Base-by-base conservation (phyloP, 257 asterid species). In the Fraxinus cuspidata region DNA sequence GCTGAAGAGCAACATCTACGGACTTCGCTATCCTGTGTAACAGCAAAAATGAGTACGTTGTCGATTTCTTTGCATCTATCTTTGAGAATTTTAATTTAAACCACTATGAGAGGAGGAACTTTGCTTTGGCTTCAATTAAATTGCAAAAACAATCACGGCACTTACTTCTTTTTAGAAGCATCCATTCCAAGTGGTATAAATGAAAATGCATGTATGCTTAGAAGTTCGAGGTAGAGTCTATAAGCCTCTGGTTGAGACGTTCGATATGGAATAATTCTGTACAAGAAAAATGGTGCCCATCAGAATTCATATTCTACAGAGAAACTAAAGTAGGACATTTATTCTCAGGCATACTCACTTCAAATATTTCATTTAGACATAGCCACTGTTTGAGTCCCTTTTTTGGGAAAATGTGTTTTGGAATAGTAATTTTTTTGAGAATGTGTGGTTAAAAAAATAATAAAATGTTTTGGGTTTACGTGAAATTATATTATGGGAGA, bases 21-120 rank as follows among this genome's bases (percentile, higher is more conserved):
- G 81, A 71, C 25, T 58, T n/a, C 15, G n/a, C 63, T 25, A 56
- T 78, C 71, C 81, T 78, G 81, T 53, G 63, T 37, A 78, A 21
- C 31, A 44, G 31, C 25, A 56, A 56, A 37, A n/a, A n/a, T 71
- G 37, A 69, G 37, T 32, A 29, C 2, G 19, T 74, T 21, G 58
- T 49, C 2, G 10, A 37, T 38, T 16, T 21, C 2, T 15, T 63
- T 2, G 40, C 37, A 13, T 25, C 5, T 27, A 75, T 12, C 25
- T n/a, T 56, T n/a, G 65, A 56, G 65, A 18, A 23, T 21, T 60
- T 60, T 25, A 21, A 2, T 25, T 60, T 23, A 25, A 60, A 60
- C 16, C 32, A 60, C 68, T 23, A 60, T 2, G 15, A 1, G 32
- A 8, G 31, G 29, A 25, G 68, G 68, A 21, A 60, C 32, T 21